phyloP scores from a whole-genome alignment of 2,329 filamentous ascomycete genomes.

The Elsinoe australis region DNA sequence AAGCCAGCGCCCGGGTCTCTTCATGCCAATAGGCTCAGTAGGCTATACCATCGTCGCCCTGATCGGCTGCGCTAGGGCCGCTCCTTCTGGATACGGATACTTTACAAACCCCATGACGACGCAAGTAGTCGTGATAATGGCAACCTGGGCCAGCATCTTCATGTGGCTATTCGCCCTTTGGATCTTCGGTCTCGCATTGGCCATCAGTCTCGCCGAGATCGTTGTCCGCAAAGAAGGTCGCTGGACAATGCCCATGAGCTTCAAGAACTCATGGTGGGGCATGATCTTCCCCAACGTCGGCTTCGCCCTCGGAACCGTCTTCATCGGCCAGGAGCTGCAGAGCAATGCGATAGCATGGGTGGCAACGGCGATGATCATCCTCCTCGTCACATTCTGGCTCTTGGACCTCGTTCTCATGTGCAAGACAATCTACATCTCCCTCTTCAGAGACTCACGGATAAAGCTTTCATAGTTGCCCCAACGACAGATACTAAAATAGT shows the following conservation, averaged over 20 bases:
- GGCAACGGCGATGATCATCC: conserved; percentile 48
- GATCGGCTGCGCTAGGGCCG: conserved; percentile 23
- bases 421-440: neutral
- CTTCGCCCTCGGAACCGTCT: conserved; percentile 52
- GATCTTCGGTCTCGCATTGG: conserved; percentile 32
- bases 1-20: conserved; percentile 40
- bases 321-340: conserved; percentile 44
- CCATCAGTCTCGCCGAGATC: conserved; percentile 21
- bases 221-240: neutral
- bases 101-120: conserved; percentile 23
- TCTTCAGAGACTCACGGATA: neutral
- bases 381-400: conserved; percentile 49
- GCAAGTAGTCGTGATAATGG: conserved; percentile 23
- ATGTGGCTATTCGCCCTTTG: conserved; percentile 45
- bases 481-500: neutral
- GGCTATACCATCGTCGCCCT: conserved; percentile 25
- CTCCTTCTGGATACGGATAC: conserved; percentile 22
- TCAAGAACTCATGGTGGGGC: conserved; percentile 38
- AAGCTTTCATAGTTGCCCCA: neutral
- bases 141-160: conserved; percentile 34
- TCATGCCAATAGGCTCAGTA: conserved; percentile 44
- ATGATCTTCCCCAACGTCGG: conserved; percentile 61
- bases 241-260: neutral
- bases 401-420: conserved; percentile 36
- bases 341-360: conserved; percentile 48